These are phyloP conservation scores for Corniculantispora saksenae DNA, from an alignment of 2,329 filamentous ascomycete species.

Conservation along the genomic window DNA sequence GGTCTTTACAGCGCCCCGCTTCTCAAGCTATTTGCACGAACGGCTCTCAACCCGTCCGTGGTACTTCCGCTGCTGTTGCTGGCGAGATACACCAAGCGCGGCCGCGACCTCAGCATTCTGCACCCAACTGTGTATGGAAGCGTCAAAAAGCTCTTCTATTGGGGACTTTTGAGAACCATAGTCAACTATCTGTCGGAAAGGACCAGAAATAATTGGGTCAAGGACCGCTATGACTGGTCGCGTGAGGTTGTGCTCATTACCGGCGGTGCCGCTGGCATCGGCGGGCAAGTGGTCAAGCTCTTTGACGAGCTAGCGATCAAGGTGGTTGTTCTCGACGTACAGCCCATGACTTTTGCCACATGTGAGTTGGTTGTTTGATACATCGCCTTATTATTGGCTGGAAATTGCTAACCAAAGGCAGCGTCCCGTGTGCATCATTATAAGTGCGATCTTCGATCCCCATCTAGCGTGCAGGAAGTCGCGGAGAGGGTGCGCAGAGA, in stretches of 20 bases:
- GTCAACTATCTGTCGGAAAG: conserved; percentile 36
- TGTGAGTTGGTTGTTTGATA: conserved; percentile 37
- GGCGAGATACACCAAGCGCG: conserved; percentile 63
- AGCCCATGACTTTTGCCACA: conserved; percentile 56
- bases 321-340: conserved; percentile 72
- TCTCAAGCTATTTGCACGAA: conserved; percentile 57
- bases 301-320: conserved; percentile 66
- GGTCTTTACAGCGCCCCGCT: conserved; percentile 63
- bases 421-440: conserved; percentile 64
- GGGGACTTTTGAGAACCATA: conserved; percentile 30
- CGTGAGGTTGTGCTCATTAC: conserved; percentile 73
- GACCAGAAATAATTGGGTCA: conserved; percentile 37
- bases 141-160: conserved; percentile 41
- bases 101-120: conserved; percentile 54
- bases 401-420: conserved; percentile 21
- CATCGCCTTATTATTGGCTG: neutral
- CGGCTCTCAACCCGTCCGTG: conserved; percentile 64
- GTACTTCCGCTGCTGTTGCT: conserved; percentile 65
- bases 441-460: conserved; percentile 68
- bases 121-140: conserved; percentile 53
- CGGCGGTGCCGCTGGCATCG: conserved; percentile 74
- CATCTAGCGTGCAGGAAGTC: conserved; percentile 51
- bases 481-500: conserved; percentile 54
- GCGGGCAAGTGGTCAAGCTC: conserved; percentile 62
- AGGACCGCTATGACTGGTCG: conserved; percentile 61